Conservation (phyloP, 352 stramenopile species). For the Aphanomyces stellatus region DNA sequence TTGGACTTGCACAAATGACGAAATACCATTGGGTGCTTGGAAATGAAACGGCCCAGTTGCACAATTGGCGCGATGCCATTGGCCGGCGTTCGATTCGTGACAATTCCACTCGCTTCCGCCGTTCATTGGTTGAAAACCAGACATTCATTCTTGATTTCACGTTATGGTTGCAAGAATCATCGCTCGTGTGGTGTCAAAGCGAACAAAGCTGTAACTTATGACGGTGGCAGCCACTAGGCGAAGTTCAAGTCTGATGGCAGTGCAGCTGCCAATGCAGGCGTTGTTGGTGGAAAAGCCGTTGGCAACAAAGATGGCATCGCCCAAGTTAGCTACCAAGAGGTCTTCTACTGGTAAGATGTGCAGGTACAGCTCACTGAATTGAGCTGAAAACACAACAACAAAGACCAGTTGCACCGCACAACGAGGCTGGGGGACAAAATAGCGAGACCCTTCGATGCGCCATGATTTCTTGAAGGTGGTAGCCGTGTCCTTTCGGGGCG, state of each 20-base stretch:
- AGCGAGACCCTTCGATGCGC: slow-evolving; percentile 31
- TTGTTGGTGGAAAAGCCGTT: not conserved
- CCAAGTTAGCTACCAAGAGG: not conserved
- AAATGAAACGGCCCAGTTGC: not conserved
- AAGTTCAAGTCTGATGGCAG: not conserved
- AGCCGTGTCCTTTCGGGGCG: slow-evolving; percentile 46
- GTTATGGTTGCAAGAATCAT: too few species aligned
- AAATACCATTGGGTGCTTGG: not conserved
- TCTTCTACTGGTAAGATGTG: not conserved
- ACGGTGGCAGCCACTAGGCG: not conserved
- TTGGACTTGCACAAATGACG: not conserved
- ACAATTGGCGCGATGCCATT: not conserved
- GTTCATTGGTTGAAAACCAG: too few species aligned
- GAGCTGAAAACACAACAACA: not conserved
- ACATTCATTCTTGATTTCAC: too few species aligned
- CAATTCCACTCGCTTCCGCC: not conserved
- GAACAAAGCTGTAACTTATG: not conserved
- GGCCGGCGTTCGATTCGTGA: not conserved
- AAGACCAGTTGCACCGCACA: not conserved
- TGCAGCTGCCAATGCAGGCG: too few species aligned
- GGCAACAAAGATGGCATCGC: not conserved
- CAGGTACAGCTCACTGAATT: not conserved
- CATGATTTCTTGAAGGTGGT: slow-evolving; percentile 72
- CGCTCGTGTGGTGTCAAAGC: too few species aligned
- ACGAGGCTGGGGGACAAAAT: slow-evolving; percentile 19